A percentile compares a stretch with the other conserved stretches of the same genome.
Evolutionary conservation across 495 filamentous ascomycete genomes (phyloP).

Genomic region (Tuber brumale): DNA sequence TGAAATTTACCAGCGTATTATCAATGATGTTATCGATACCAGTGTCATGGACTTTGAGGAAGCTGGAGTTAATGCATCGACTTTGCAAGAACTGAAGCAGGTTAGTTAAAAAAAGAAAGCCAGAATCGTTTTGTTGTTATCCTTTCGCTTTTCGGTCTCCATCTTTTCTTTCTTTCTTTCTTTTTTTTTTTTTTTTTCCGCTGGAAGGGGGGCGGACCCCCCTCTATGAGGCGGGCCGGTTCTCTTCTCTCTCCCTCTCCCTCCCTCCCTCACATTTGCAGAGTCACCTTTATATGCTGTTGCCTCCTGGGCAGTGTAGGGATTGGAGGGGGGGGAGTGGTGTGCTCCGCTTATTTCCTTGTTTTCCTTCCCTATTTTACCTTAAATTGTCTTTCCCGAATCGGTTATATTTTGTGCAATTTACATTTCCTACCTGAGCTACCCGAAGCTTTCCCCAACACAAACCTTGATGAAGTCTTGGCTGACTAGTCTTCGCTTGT

Average conservation of each 20-base stretch:
- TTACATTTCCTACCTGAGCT: constrained; percentile 16
- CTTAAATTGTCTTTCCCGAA: constrained; percentile 35
- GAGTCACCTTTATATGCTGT: constrained; percentile 42
- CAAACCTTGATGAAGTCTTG: constrained; percentile 14
- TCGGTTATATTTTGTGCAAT: constrained; percentile 17
- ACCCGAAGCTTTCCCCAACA: constrained; percentile 16
- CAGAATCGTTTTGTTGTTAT: constrained; percentile 37
- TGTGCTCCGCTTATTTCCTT: constrained; percentile 39
- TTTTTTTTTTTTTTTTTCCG: background rate
- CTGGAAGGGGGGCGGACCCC: background rate
- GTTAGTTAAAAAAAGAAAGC: constrained; percentile 51
- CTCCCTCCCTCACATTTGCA: constrained; percentile 33
- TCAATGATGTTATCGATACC: constrained; percentile 78
- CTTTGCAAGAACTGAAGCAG: constrained; percentile 73
- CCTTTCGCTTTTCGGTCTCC: constrained; percentile 31
- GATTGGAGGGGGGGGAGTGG: constrained; percentile 29
- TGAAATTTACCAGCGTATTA: constrained; percentile 77
- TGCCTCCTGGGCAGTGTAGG: constrained; percentile 9
- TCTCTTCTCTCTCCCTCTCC: constrained; percentile 38
- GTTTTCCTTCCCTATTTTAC: constrained; percentile 32
- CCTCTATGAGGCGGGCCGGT: constrained; percentile 23
- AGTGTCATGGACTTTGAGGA: constrained; percentile 96
- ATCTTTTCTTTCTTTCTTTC: constrained; percentile 15
- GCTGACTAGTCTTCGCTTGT: constrained; percentile 43
- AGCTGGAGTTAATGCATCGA: constrained; percentile 77